Evolutionary conservation across 805 yeast species (phyloP).

Genomic region (Candida montana): DNA sequence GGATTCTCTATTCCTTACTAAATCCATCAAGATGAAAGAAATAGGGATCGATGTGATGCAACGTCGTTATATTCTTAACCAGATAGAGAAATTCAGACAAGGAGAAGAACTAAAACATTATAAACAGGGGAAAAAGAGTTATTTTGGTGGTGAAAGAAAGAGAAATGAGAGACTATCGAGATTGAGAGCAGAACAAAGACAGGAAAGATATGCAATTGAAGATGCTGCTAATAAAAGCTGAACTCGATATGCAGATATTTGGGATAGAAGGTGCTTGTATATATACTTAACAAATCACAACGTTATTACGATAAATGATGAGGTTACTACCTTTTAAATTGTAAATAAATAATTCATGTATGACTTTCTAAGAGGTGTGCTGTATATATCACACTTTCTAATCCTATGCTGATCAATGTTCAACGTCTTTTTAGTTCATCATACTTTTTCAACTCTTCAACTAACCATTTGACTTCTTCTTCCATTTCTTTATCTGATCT

Average conservation of each 20-base stretch:
- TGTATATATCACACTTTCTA: too few species aligned
- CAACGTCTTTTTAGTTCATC: too few species aligned
- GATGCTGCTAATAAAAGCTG: slow-evolving; percentile 13
- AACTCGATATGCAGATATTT: too few species aligned
- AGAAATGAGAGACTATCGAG: slow-evolving; percentile 61
- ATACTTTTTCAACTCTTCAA: slow-evolving; percentile 31
- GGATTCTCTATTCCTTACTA: slow-evolving; percentile 57
- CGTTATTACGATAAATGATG: too few species aligned
- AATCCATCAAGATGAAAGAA: slow-evolving; percentile 55
- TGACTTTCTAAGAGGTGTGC: too few species aligned
- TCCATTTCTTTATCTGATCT: slow-evolving; percentile 64
- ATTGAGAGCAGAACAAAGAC: slow-evolving; percentile 38
- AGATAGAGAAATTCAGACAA: slow-evolving; percentile 62
- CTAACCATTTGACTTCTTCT: slow-evolving; percentile 58
- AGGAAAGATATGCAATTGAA: slow-evolving; percentile 25
- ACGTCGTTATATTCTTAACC: slow-evolving; percentile 67
- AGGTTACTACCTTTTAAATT: too few species aligned
- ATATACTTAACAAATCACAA: too few species aligned
- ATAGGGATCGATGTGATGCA: slow-evolving; percentile 70
- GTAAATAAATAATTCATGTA: too few species aligned
- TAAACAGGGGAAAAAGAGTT: slow-evolving; percentile 63
- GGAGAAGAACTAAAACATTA: slow-evolving; percentile 51
- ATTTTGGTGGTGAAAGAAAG: slow-evolving; percentile 83
- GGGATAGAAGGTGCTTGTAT: not conserved
- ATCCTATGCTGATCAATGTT: too few species aligned